phyloP scores from a whole-genome alignment of 352 stramenopile species.

The Globisporangium parvum region DNA sequence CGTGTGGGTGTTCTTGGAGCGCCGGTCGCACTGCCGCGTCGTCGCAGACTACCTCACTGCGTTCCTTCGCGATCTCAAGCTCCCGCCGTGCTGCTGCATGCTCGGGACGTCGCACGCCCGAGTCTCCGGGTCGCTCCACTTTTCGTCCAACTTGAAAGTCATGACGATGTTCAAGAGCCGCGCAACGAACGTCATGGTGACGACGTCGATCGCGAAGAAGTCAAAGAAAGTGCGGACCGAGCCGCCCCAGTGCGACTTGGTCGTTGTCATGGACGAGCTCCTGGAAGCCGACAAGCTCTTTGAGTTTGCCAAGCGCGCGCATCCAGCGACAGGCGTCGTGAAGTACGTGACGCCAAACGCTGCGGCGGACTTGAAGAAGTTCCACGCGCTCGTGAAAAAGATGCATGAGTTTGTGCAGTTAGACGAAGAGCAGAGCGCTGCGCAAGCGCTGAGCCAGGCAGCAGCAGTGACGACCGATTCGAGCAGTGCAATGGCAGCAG shows the following conservation, averaged over 20 bases:
- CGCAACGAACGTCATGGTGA: constrained; percentile 66
- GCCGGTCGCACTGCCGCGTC: constrained; percentile 60
- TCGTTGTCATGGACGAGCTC: constrained; percentile 76
- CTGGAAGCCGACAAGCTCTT: constrained; percentile 69
- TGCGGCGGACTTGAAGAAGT: constrained; percentile 42
- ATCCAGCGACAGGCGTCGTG: constrained; percentile 33
- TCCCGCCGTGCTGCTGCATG: constrained; percentile 72
- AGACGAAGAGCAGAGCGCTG: constrained; percentile 29
- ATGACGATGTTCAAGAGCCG: constrained; percentile 51
- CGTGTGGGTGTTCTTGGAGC: constrained; percentile 69
- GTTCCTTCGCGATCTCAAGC: constrained; percentile 25
- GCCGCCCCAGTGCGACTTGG: constrained; percentile 51
- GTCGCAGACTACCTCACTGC: constrained; percentile 73
- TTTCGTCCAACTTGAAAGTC: constrained; percentile 66
- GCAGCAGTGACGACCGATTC: background rate
- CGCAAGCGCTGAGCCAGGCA: background rate
- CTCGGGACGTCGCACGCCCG: constrained; percentile 61
- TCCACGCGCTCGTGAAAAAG: constrained; percentile 46
- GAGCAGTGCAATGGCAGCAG: constrained; percentile 4
- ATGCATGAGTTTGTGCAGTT: constrained; percentile 51
- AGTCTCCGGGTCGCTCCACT: constrained; percentile 45
- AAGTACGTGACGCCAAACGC: constrained; percentile 65
- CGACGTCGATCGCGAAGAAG: constrained; percentile 59
- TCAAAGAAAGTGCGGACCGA: constrained; percentile 38
- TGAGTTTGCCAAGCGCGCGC: constrained; percentile 49